Evolutionary conservation across 345 rosid species (phyloP), one percentile per base, ranked within the genome.

Genomic region (Laguncularia racemosa): DNA sequence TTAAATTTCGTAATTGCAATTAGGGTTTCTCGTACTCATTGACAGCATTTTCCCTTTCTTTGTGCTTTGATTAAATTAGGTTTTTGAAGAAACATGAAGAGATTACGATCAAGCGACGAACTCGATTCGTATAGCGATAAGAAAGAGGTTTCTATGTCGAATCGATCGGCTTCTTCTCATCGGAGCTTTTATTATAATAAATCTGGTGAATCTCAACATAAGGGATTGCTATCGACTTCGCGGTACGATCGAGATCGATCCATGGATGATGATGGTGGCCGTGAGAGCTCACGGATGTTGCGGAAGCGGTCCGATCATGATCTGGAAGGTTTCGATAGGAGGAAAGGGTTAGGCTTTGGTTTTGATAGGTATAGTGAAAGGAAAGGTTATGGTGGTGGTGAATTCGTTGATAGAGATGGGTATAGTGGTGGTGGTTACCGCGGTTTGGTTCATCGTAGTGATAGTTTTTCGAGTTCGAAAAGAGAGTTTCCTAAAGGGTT

Each of bases 401-500:
- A 64, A 49, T 49, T 56, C 3, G 18, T 44, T 14, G 68, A 73
- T 16, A 57, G 73, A 20, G 67, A 60, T 18, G 69, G 71, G 12
- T 53, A 58, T 12, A n/a, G 56, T 2, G 55, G 60, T 8, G 43
- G 56, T 6, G 64, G 67, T 12, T 44, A 49, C 40, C 63, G 71
- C 12, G 66, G 80, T 19, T 62, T 56, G 61, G 50, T 70, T 51
- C 80, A 78, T 65, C 81, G 98, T 64, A 78, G 97, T 18, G 97
- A 89, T 74, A 85, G 89, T 65, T 86, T 77, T 58, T 70, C 74
- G 40, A 88, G 81, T 52, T 57, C 95, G 0, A 78, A 88, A 64
- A 84, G 85, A 75, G 91, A 83, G 47, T 92, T 92, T 67, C 95
- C 97, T 0, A 92, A 89, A 50, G 86, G 93, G 19, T 83, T 78